A percentile compares a stretch with the other conserved stretches of the same genome.
Conservation (phyloP, 441 rosid species). For the Jatropha multifida region DNA sequence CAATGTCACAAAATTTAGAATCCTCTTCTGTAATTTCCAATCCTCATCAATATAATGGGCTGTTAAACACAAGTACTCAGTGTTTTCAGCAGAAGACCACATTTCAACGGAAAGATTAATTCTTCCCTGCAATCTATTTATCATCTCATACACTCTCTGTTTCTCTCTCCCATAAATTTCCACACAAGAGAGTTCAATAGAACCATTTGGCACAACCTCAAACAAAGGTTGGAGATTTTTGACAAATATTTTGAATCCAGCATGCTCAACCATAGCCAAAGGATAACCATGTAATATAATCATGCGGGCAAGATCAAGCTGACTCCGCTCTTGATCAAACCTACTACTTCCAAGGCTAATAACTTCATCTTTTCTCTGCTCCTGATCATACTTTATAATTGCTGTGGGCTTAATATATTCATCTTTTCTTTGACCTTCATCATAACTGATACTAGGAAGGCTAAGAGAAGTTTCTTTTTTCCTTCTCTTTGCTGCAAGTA, state of each 20-base stretch:
- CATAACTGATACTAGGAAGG: slow-evolving; percentile 54
- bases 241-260: slow-evolving; percentile 85
- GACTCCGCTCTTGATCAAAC: slow-evolving; percentile 81
- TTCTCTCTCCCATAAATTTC: slow-evolving; percentile 80
- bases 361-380: slow-evolving; percentile 70
- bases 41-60: slow-evolving; percentile 82
- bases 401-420: slow-evolving; percentile 55
- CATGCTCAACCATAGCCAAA: slow-evolving; percentile 78
- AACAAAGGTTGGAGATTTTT: slow-evolving; percentile 92
- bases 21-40: slow-evolving; percentile 79
- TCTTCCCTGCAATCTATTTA: slow-evolving; percentile 70
- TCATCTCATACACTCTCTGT: slow-evolving; percentile 58
- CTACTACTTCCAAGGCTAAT: slow-evolving; percentile 60
- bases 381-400: slow-evolving; percentile 62
- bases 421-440: slow-evolving; percentile 67
- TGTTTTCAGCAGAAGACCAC: slow-evolving; percentile 74
- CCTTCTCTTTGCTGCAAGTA: slow-evolving; percentile 72
- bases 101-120: slow-evolving; percentile 76
- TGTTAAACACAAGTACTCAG: slow-evolving; percentile 59
- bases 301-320: slow-evolving; percentile 88
- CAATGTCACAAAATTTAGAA: slow-evolving; percentile 76
- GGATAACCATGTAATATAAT: slow-evolving; percentile 84
- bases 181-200: slow-evolving; percentile 69
- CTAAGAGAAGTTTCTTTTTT: slow-evolving; percentile 61
- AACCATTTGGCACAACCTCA: slow-evolving; percentile 54